A percentile compares a stretch with the other conserved stretches of the same genome.
Conservation (phyloP, 805 yeast species). For the Starmera dryadoides region DNA sequence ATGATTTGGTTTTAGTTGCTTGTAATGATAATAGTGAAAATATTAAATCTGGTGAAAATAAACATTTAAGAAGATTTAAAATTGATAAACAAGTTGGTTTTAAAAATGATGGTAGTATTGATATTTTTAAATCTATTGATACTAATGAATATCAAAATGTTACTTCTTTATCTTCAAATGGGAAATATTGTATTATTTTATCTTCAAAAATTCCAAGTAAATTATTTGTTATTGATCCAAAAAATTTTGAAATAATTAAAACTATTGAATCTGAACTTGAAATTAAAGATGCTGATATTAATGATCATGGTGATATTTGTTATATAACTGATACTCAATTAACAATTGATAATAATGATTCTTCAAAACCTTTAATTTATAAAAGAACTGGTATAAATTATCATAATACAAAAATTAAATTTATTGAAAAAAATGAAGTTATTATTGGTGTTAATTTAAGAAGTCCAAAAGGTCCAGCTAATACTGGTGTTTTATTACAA, state of each 20-base stretch:
- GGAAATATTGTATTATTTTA: constrained; percentile 59
- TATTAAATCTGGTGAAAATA: constrained; percentile 55
- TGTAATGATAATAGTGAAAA: constrained; percentile 62
- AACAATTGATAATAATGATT: constrained; percentile 6
- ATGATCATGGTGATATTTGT: constrained; percentile 60
- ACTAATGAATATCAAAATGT: constrained; percentile 53
- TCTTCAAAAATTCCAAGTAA: constrained; percentile 61
- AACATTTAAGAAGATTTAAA: constrained; percentile 61
- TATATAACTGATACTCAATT: constrained; percentile 53
- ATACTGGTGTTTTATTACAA: constrained; percentile 27
- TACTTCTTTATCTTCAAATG: constrained; percentile 50
- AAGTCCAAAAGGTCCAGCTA: constrained; percentile 19
- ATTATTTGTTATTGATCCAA: constrained; percentile 52
- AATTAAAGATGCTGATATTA: constrained; percentile 59
- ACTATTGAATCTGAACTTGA: constrained; percentile 45
- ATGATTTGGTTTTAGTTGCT: constrained; percentile 50
- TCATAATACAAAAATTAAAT: constrained; percentile 34
- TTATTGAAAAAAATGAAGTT: constrained; percentile 25
- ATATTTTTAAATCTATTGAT: constrained; percentile 39
- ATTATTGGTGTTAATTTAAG: constrained; percentile 37
- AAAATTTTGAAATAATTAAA: constrained; percentile 43
- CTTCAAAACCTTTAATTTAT: constrained; percentile 7
- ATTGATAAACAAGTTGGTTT: constrained; percentile 53
- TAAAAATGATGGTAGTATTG: constrained; percentile 51
- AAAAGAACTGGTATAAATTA: constrained; percentile 16